Evolutionary conservation across 176 grass and related monocot species (phyloP), one percentile per base, ranked within the genome.

Genomic region (Musa itinerans): DNA sequence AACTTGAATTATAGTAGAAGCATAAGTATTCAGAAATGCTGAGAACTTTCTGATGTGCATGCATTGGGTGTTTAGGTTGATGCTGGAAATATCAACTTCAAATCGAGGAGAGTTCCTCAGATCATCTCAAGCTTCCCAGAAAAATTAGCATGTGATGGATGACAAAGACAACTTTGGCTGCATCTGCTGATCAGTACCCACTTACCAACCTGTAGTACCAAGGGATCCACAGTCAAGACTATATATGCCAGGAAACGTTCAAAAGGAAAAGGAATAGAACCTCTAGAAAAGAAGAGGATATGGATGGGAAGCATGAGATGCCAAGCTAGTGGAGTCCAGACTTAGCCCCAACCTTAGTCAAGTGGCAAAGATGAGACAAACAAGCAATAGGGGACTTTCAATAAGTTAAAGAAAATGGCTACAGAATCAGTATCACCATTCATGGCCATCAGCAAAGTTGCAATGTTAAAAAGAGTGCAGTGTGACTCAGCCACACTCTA

Each of bases 301-400:
- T 15, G 14, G 27, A 22, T 20, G 13, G 29, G 48, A 70, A 70
- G 16, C 68, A 71, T 52, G 43, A 71, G 72, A 74, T 74, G 72
- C 72, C 52, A 23, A 74, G 24, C 15, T 50, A 74, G 51, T 56
- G 72, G 72, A 74, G 25, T 57, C 23, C 72, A 74, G 53, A 54
- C 43, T 51, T 52, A 48, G 65, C 23, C 23, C 51, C 52, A 16
- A 74, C 52, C 26, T 29, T 26, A 17, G 72, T 74, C 23, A 50
- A 74, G 52, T 55, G 20, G 52, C 2, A 17, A 29, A 74, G 22
- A 52, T 55, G 22, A 50, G 12, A 74, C 72, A 74, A 74, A 55
- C 72, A 74, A 54, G 16, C 23, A 15, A 27, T 21, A 62, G 15
- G 57, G 57, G 17, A 62, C 22, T 55, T 12, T 26, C 65, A 68